Conservation (phyloP, 106 monocot genomes). For the Triglochin maritima region DNA sequence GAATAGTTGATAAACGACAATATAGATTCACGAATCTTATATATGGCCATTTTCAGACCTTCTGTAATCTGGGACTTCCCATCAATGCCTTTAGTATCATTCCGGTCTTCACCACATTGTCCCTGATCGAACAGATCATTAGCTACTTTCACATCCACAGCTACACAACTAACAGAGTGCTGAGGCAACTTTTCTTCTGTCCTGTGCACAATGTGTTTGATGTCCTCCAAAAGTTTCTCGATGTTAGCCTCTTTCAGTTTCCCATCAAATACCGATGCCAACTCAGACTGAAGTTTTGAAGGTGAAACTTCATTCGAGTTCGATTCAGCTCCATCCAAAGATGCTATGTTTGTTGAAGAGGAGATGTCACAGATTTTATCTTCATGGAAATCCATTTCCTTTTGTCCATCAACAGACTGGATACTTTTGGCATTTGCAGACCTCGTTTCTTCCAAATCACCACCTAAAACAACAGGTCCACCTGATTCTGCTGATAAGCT, state of each 20-base stretch:
- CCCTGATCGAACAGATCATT: neutral
- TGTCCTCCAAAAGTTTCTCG: slow-evolving; percentile 39
- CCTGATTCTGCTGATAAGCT: slow-evolving; percentile 11
- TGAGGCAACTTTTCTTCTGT: slow-evolving; percentile 28
- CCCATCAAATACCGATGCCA: too few species aligned
- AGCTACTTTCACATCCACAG: slow-evolving; percentile 11
- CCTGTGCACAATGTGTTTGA: slow-evolving; percentile 41
- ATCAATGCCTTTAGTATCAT: slow-evolving; percentile 1
- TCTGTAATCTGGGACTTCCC: slow-evolving; percentile 17
- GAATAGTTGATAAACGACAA: slow-evolving; percentile 19
- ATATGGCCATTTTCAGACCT: slow-evolving; percentile 46
- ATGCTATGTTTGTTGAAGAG: too few species aligned
- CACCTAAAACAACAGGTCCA: slow-evolving; percentile 10
- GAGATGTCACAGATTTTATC: too few species aligned
- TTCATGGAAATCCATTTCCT: too few species aligned
- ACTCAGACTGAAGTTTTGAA: too few species aligned
- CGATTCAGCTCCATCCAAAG: too few species aligned
- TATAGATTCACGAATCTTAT: slow-evolving; percentile 46
- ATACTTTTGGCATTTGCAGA: slow-evolving; percentile 9
- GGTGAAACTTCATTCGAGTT: too few species aligned
- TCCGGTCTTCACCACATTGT: slow-evolving; percentile 2
- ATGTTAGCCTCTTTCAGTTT: neutral
- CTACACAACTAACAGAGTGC: slow-evolving; percentile 12
- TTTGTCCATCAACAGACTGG: slow-evolving; percentile 19
- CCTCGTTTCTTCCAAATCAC: slow-evolving; percentile 11